These are phyloP conservation scores for Penicillium decumbens DNA, from an alignment of 2,329 filamentous ascomycete genomes.

Conservation along the genomic window DNA sequence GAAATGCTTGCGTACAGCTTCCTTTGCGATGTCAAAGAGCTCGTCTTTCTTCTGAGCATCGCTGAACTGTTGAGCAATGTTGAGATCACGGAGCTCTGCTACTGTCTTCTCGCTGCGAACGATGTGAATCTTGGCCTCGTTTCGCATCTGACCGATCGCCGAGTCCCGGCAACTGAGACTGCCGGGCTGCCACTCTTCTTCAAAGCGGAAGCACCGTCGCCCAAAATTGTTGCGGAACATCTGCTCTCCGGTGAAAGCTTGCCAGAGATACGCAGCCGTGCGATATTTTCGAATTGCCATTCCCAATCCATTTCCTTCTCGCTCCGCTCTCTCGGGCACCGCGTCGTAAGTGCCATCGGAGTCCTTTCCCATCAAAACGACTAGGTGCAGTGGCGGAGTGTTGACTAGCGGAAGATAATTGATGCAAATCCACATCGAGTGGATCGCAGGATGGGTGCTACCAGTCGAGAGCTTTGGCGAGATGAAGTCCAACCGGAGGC, in stretches of 20 bases:
- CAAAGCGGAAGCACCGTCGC: slow-evolving; percentile 79
- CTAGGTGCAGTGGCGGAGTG: slow-evolving; percentile 80
- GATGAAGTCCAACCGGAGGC: slow-evolving; percentile 78
- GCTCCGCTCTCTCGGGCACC: slow-evolving; percentile 66
- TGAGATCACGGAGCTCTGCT: slow-evolving; percentile 71
- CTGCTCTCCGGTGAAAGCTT: slow-evolving; percentile 93
- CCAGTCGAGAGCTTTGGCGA: slow-evolving; percentile 71
- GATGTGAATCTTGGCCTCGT: slow-evolving; percentile 84
- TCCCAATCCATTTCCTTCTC: slow-evolving; percentile 76
- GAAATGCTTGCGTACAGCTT: slow-evolving; percentile 76
- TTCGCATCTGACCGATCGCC: slow-evolving; percentile 69
- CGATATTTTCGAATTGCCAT: slow-evolving; percentile 83
- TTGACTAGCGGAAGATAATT: slow-evolving; percentile 79
- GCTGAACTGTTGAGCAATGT: slow-evolving; percentile 71
- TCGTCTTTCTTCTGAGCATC: slow-evolving; percentile 66
- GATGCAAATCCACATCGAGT: slow-evolving; percentile 74
- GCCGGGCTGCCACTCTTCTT: slow-evolving; percentile 90
- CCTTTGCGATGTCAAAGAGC: slow-evolving; percentile 69
- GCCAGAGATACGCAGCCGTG: slow-evolving; percentile 95
- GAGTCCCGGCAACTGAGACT: slow-evolving; percentile 72
- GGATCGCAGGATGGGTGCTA: slow-evolving; percentile 59
- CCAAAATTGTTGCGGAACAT: slow-evolving; percentile 89
- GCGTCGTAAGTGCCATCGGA: slow-evolving; percentile 83
- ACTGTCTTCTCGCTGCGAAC: slow-evolving; percentile 79
- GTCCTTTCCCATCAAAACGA: slow-evolving; percentile 81